phyloP scores from a whole-genome alignment of 345 rosid species.

The Rubroshorea leprosula region DNA sequence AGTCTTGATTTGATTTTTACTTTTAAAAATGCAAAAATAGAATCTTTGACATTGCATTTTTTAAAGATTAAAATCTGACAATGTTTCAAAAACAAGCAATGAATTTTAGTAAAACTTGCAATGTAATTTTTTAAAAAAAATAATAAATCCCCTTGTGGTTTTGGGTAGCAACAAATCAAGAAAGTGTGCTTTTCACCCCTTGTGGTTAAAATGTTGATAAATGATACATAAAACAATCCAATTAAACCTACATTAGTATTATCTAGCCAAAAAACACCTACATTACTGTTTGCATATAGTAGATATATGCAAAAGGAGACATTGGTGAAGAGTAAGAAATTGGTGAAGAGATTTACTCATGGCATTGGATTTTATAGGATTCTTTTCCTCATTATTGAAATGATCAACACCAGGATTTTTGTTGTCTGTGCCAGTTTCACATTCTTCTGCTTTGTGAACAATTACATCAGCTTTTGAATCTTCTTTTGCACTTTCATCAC shows the following conservation, averaged over 20 bases:
- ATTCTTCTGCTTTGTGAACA: conserved; percentile 22
- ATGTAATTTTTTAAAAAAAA: too few species aligned
- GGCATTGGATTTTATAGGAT: conserved; percentile 67
- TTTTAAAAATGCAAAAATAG: too few species aligned
- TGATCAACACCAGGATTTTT: conserved; percentile 55
- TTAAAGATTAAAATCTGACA: too few species aligned
- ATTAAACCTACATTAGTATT: background rate
- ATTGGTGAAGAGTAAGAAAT: too few species aligned
- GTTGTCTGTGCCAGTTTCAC: conserved; percentile 8
- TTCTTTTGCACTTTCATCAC: conserved; percentile 21
- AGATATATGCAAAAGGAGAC: background rate
- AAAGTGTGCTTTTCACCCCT: too few species aligned
- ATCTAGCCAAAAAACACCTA: too few species aligned
- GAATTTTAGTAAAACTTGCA: too few species aligned
- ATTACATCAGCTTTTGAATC: conserved; percentile 30
- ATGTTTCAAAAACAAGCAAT: too few species aligned
- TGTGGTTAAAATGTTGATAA: background rate
- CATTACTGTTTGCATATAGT: background rate
- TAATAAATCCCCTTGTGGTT: too few species aligned
- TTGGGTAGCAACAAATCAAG: too few species aligned
- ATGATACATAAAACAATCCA: background rate
- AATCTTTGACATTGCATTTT: too few species aligned
- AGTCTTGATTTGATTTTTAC: too few species aligned
- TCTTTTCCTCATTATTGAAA: conserved; percentile 51
- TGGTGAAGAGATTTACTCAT: conserved; percentile 44